Conservation (phyloP, 345 rosid genomes). For the Pistacia atlantica region DNA sequence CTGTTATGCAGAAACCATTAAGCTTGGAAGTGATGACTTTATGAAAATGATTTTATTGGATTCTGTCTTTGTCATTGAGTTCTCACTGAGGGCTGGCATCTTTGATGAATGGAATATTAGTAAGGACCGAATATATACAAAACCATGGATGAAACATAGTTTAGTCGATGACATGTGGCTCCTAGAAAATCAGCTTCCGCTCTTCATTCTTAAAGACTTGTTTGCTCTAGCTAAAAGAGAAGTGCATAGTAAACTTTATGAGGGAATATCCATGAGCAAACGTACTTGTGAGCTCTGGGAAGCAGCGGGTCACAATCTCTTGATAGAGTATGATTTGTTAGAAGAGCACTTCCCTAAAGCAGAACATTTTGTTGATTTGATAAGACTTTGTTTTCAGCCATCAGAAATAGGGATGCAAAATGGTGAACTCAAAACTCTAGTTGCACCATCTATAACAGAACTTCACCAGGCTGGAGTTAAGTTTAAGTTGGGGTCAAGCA, state of each 20-base stretch:
- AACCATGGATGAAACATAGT: neutral
- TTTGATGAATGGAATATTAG: neutral
- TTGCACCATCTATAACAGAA: neutral
- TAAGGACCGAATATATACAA: slow-evolving; percentile 5
- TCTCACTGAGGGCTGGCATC: neutral
- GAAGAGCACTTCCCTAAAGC: neutral
- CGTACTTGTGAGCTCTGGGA: neutral
- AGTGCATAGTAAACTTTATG: too few relatives aligned
- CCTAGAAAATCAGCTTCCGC: slow-evolving; percentile 38
- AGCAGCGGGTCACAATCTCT: neutral
- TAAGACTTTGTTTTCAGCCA: neutral
- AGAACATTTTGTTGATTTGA: slow-evolving; percentile 6
- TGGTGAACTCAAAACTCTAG: neutral
- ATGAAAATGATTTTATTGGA: slow-evolving; percentile 26
- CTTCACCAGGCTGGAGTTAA: slow-evolving; percentile 10
- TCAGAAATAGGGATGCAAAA: neutral
- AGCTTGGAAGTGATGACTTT: neutral
- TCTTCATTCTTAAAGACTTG: slow-evolving; percentile 26
- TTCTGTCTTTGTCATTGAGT: slow-evolving; percentile 23
- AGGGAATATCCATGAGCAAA: neutral
- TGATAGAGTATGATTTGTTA: neutral
- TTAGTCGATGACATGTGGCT: slow-evolving; percentile 8
- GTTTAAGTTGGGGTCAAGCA: neutral
- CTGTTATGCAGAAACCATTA: slow-evolving; percentile 7
- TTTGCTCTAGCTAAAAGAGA: neutral